Evolutionary conservation across 2,329 filamentous ascomycete species (phyloP).

Genomic region (Colletotrichum plurivorum): DNA sequence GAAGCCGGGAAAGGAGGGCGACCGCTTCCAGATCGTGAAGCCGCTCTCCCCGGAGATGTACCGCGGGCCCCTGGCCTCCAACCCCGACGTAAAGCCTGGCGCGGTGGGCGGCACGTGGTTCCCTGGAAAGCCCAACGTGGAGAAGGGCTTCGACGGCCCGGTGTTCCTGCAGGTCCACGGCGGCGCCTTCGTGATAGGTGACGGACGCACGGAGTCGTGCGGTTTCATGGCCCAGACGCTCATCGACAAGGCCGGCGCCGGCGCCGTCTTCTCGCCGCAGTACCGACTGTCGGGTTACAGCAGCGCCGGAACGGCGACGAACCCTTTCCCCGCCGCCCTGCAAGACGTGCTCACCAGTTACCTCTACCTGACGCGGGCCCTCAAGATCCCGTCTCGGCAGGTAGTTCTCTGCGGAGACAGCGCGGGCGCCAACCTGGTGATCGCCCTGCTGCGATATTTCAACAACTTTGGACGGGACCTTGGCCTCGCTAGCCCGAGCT

Average conservation of each 20-base stretch:
- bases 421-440: constrained; percentile 49
- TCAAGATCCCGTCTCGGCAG: constrained; percentile 44
- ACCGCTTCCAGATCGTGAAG: constrained; percentile 43
- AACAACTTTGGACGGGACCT: constrained; percentile 8
- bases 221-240: constrained; percentile 46
- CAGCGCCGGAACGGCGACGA: neutral
- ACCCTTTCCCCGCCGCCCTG: constrained; percentile 48
- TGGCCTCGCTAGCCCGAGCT: neutral
- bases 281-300: constrained; percentile 48
- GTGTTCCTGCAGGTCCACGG: constrained; percentile 51
- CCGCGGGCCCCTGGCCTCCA: constrained; percentile 34
- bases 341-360: constrained; percentile 52
- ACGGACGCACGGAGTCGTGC: constrained; percentile 48
- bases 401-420: constrained; percentile 53
- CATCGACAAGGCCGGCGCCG: constrained; percentile 43
- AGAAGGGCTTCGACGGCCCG: constrained; percentile 25
- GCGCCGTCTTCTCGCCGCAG: constrained; percentile 48
- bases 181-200: constrained; percentile 49
- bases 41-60: constrained; percentile 40
- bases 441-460: constrained; percentile 51
- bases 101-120: constrained; percentile 45
- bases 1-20: constrained; percentile 45
- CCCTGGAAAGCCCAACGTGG: constrained; percentile 38
- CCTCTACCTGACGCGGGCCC: constrained; percentile 43
- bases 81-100: constrained; percentile 39